phyloP scores from a whole-genome alignment of 139 green algal species.

The Tetraselmis chui region DNA sequence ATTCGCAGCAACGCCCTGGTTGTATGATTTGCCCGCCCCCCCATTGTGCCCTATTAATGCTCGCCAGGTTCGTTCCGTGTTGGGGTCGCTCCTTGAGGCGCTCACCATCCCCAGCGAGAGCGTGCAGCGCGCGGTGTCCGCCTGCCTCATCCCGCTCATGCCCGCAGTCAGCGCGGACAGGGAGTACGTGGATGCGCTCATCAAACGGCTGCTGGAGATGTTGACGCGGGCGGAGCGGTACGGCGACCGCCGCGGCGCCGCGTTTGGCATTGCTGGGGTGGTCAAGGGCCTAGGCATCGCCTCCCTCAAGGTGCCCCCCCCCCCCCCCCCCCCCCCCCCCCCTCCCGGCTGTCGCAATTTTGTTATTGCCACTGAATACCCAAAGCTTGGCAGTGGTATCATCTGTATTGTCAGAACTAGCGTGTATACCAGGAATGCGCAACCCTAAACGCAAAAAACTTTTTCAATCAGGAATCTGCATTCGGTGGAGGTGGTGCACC shows the following conservation, averaged over 20 bases:
- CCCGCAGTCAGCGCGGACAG: slow-evolving; percentile 21
- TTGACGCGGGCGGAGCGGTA: not conserved
- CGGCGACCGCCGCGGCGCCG: slow-evolving; percentile 66
- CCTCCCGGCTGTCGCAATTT: too few species aligned
- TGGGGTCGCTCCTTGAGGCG: slow-evolving; percentile 64
- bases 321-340: too few species aligned
- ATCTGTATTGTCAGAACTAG: too few species aligned
- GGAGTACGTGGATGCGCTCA: slow-evolving; percentile 35
- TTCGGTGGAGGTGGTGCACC: too few species aligned
- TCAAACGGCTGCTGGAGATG: slow-evolving; percentile 40
- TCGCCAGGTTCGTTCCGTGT: slow-evolving; percentile 43
- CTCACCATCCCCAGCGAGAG: slow-evolving; percentile 81
- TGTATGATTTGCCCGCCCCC: too few species aligned
- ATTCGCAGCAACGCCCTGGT: too few species aligned
- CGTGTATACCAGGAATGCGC: too few species aligned
- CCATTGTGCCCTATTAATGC: too few species aligned
- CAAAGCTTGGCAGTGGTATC: too few species aligned
- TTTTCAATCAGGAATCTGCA: too few species aligned
- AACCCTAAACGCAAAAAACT: too few species aligned
- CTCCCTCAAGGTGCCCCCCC: slow-evolving; percentile 46
- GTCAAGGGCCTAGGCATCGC: slow-evolving; percentile 90
- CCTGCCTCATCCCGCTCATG: slow-evolving; percentile 85
- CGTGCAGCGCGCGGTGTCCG: slow-evolving; percentile 81
- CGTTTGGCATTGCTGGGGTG: slow-evolving; percentile 82
- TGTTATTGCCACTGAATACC: too few species aligned